A percentile compares a stretch with the other conserved stretches of the same genome.
Conservation (phyloP, 345 rosid genomes). For the Brassica napus region DNA sequence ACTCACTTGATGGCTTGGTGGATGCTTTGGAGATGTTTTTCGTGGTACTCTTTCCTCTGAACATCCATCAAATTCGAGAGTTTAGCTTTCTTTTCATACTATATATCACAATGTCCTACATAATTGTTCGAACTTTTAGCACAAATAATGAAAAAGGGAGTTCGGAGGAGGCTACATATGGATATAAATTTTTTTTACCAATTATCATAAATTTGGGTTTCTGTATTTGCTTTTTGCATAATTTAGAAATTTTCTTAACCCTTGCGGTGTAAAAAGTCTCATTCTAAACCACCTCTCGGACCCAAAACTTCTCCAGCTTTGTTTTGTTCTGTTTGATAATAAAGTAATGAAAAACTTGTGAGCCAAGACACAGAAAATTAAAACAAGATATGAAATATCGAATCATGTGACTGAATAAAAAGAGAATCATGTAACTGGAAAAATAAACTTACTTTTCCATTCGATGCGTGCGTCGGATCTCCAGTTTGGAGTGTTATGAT, state of each 20-base stretch:
- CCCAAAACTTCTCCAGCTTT: slow-evolving; percentile 20
- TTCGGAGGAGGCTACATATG: background rate
- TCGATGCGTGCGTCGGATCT: slow-evolving; percentile 41
- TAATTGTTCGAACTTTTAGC: too few relatives aligned
- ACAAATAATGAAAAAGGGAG: background rate
- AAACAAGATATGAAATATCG: background rate
- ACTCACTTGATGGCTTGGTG: slow-evolving; percentile 34
- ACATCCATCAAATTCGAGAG: slow-evolving; percentile 32
- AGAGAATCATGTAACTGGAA: too few relatives aligned
- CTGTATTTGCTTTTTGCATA: slow-evolving; percentile 41
- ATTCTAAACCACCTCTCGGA: slow-evolving; percentile 39
- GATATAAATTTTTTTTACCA: slow-evolving; percentile 28
- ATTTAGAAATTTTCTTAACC: slow-evolving; percentile 37
- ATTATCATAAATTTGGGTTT: slow-evolving; percentile 46
- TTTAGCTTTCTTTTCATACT: slow-evolving; percentile 22
- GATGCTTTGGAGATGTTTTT: slow-evolving; percentile 26
- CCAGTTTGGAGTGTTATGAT: slow-evolving; percentile 28
- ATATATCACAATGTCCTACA: slow-evolving; percentile 18
- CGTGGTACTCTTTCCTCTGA: slow-evolving; percentile 26
- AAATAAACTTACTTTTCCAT: slow-evolving; percentile 34
- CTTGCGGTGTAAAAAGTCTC: slow-evolving; percentile 43
- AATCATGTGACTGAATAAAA: background rate
- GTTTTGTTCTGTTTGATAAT: slow-evolving; percentile 1
- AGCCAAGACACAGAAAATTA: background rate
- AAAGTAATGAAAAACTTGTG: background rate